A percentile compares a stretch with the other conserved stretches of the same genome.
phyloP scores from a whole-genome alignment of 2,329 filamentous ascomycete species.

The Aschersonia sp. region DNA sequence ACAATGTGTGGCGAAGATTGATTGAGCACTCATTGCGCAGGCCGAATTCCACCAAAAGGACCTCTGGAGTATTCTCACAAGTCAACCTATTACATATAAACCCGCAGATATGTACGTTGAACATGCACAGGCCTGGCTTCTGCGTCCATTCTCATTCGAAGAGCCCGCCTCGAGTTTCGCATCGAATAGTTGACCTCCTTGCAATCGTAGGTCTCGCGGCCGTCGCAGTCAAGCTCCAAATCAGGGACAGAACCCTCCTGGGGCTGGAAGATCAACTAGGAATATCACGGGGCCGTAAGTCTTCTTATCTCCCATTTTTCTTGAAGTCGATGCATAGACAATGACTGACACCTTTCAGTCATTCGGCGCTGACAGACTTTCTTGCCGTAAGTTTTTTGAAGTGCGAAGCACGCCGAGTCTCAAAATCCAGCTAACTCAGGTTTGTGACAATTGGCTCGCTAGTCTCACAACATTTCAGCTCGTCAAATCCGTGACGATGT shows the following conservation, averaged over 20 bases:
- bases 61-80: too few species aligned
- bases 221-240: constrained; percentile 3
- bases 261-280: constrained; percentile 11
- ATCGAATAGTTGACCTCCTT: background rate
- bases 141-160: too few species aligned
- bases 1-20: too few species aligned
- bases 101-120: too few species aligned
- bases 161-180: too few species aligned
- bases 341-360: constrained; percentile 12
- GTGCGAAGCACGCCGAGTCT: background rate
- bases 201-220: constrained; percentile 3
- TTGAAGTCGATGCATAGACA: too few species aligned
- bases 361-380: constrained; percentile 40
- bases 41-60: too few species aligned
- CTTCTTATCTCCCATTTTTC: background rate
- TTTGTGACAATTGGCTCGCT: background rate
- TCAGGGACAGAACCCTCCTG: constrained; percentile 1
- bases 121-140: too few species aligned
- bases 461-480: constrained; percentile 61
- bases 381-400: constrained; percentile 25
- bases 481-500: constrained; percentile 37
- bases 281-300: constrained; percentile 25
- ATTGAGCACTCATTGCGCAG: too few species aligned
- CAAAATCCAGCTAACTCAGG: constrained; percentile 8
- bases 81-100: too few species aligned